Percentiles rank a stretch among this genome's conserved stretches.
phyloP scores from a whole-genome alignment of 108 stramenopile species.

The Aureococcus anophagefferens region DNA sequence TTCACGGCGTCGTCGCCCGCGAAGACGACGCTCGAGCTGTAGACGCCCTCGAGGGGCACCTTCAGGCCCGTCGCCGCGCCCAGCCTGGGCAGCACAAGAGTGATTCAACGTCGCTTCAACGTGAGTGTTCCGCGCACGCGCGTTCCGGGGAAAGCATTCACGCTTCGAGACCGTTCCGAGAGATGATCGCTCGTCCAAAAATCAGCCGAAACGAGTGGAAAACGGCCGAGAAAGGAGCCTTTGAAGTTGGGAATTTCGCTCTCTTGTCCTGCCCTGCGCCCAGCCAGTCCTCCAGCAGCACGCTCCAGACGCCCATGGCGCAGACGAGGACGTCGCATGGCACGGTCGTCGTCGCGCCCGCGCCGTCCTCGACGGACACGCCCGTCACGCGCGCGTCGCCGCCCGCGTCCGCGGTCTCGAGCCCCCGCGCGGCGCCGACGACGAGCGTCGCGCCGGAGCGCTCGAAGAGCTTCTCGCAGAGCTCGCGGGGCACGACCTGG shows the following conservation, averaged over 20 bases:
- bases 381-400: not conserved
- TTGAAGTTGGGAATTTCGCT: too few relatives aligned
- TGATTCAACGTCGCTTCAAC: too few relatives aligned
- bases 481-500: slow-evolving; percentile 25
- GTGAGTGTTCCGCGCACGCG: too few relatives aligned
- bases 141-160: too few relatives aligned
- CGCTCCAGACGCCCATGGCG: slow-evolving; percentile 29
- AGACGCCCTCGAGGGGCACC: slow-evolving; percentile 33
- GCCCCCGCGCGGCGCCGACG: not conserved
- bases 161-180: too few relatives aligned
- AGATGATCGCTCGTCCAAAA: too few relatives aligned
- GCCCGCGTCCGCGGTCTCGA: not conserved
- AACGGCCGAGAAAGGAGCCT: too few relatives aligned
- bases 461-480: slow-evolving; percentile 12
- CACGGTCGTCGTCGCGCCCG: too few relatives aligned
- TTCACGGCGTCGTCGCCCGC: slow-evolving; percentile 8
- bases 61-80: not conserved
- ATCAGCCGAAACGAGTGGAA: too few relatives aligned
- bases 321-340: slow-evolving; percentile 8
- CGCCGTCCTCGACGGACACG: not conserved
- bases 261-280: too few relatives aligned
- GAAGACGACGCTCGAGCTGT: slow-evolving; percentile 34
- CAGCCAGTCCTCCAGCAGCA: slow-evolving; percentile 24
- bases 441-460: slow-evolving; percentile 1
- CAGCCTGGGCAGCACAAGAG: too few relatives aligned